Base-by-base conservation (phyloP, 768 basidiomycete species). In the Leucocoprinus leucothites region DNA sequence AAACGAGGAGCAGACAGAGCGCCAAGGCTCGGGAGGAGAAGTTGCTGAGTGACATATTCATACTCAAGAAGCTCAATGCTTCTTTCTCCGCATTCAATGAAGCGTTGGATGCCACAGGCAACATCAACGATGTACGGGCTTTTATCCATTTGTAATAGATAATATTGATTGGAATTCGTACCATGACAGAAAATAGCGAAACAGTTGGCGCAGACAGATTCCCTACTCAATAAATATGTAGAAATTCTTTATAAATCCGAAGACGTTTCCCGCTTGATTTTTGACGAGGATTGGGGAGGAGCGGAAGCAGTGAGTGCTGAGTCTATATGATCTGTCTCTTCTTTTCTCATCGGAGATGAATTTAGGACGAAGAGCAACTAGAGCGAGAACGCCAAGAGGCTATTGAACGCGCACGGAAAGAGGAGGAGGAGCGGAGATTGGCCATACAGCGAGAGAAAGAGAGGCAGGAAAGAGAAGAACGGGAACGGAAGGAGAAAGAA, bases 221-320 rank as follows among this genome's bases (percentile, higher is more conserved):
- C 79, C 1, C 70, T 92, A 54, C 71, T 92, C 56, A 84, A 89
- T 68, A 87, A 84, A 76, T 92, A 92, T 64, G 80, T 88, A 41
- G 71, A 70, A 40, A 81, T 89, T 45, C 72, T 92, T 18, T 79
- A 81, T 4, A 84, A 82, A 65, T 87, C 89, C 1, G 89, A 91
- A 67, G 78, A 82, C 13, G 77, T 82, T 57, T 73, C 87, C 2
- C 79, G 80, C 26, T 68, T 91, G 55, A 82, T 92, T 16, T 84
- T 91, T 57, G 89, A 92, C 64, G 86, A 89, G 57, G 71, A 80
- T 56, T 92, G 87, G 87, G 71, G 80, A 51, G 90, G 90, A 1
- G 87, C 84, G 36, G 86, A 87, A 58, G 81, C 75, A 42, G 90
- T 89, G 64, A 71, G 82, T 72, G 25, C 16, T 38, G 22, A 11